Evolutionary conservation across 1,284 basidiomycete genomes (phyloP).

Genomic region (Cryptococcus amylolentus): DNA sequence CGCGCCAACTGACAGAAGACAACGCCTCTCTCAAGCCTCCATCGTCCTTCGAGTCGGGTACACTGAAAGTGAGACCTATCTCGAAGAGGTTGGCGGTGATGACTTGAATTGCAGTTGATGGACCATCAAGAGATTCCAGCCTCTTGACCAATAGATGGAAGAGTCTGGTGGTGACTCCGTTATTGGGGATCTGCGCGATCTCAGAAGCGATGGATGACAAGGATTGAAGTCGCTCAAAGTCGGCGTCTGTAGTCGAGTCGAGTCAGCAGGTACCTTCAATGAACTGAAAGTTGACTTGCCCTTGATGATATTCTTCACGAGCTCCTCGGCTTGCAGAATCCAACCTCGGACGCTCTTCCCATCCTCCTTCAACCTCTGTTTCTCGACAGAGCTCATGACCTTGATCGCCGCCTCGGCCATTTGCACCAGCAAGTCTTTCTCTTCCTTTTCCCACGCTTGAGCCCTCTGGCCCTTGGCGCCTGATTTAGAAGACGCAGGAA

Average conservation of each 20-base stretch:
- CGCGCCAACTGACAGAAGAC: conserved; percentile 19
- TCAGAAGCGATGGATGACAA: conserved; percentile 12
- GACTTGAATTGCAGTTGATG: neutral
- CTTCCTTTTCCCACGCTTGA: conserved; percentile 15
- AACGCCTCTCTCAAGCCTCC: conserved; percentile 1
- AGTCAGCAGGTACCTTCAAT: too few relatives aligned
- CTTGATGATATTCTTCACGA: conserved; percentile 10
- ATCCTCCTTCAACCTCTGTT: conserved; percentile 4
- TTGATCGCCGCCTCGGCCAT: conserved; percentile 8
- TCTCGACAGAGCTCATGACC: conserved; percentile 7
- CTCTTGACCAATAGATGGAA: conserved; percentile 8
- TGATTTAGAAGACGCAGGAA: neutral
- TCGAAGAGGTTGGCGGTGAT: conserved; percentile 18
- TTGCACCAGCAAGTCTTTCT: conserved; percentile 9
- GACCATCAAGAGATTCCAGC: neutral
- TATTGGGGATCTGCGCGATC: conserved; percentile 7
- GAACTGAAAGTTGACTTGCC: neutral
- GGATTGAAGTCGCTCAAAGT: conserved; percentile 12
- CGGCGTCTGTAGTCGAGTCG: neutral
- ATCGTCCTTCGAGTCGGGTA: neutral
- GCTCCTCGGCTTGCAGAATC: conserved; percentile 13
- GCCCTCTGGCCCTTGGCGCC: neutral
- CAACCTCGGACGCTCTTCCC: conserved; percentile 16
- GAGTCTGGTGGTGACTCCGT: conserved; percentile 1
- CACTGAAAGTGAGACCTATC: conserved; percentile 13